These are phyloP conservation scores for Apiospora arundinis DNA, from an alignment of 2,329 filamentous ascomycete genomes.

Conservation along the genomic window DNA sequence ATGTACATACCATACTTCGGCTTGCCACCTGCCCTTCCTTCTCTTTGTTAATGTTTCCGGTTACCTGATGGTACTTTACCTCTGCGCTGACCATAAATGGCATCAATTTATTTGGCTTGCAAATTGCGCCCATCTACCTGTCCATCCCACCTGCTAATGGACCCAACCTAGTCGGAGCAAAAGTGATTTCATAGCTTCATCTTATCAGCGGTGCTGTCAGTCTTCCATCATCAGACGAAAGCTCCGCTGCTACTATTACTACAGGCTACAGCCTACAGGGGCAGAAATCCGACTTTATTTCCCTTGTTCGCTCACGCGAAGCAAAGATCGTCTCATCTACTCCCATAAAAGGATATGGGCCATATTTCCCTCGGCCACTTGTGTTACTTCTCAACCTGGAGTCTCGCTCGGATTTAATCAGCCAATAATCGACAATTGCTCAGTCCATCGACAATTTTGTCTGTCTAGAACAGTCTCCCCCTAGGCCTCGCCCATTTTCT, in stretches of 20 bases:
- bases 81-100: neutral
- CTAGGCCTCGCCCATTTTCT: neutral
- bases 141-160: neutral
- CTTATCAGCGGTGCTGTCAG: neutral
- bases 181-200: neutral
- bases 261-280: neutral
- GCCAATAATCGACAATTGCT: neutral
- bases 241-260: neutral
- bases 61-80: neutral
- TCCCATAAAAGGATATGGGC: neutral
- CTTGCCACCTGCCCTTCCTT: neutral
- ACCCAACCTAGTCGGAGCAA: neutral
- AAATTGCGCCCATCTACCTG: neutral
- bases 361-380: neutral
- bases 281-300: neutral
- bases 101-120: neutral
- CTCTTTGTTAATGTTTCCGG: no score
- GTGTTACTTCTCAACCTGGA: neutral
- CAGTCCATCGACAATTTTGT: neutral
- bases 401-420: neutral
- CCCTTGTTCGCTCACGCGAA: neutral
- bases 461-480: neutral
- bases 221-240: conserved; percentile 11
- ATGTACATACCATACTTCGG: neutral
- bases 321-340: neutral